These are phyloP conservation scores for Penicillium samsonianum DNA, from an alignment of 495 filamentous ascomycete genomes.

Conservation along the genomic window DNA sequence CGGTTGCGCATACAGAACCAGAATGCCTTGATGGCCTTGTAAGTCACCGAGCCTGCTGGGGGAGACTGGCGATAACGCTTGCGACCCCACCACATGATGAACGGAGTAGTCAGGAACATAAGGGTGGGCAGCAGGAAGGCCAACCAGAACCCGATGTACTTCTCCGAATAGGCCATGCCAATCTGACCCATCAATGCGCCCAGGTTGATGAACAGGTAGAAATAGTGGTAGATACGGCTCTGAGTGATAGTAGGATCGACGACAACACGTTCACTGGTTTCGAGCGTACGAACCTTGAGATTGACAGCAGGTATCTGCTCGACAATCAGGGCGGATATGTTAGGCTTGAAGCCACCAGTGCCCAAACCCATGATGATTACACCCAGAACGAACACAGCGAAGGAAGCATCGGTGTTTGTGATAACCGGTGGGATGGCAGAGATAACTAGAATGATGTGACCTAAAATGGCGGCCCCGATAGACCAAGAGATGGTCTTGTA, in stretches of 20 bases:
- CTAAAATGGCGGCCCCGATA: neutral
- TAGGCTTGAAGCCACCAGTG: neutral
- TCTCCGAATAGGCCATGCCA: neutral
- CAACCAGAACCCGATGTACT: neutral
- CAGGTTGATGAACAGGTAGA: conserved; percentile 56
- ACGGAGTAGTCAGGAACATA: neutral
- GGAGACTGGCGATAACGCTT: neutral
- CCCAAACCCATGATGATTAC: neutral
- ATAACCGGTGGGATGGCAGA: neutral
- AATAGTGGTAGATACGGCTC: conserved; percentile 39
- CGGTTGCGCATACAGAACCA: neutral
- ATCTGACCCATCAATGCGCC: conserved; percentile 30
- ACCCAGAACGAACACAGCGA: neutral
- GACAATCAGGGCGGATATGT: neutral
- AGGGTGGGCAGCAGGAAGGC: neutral
- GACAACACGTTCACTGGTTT: conserved; percentile 58
- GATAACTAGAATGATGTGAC: neutral
- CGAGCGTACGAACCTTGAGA: neutral
- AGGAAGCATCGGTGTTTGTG: neutral
- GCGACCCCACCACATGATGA: neutral
- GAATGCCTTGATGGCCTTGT: neutral
- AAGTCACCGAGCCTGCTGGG: neutral
- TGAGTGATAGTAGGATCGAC: conserved; percentile 61
- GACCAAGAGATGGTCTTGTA: conserved; percentile 64
- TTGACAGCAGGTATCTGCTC: neutral